A percentile compares a stretch with the other conserved stretches of the same genome.
Evolutionary conservation across 306 rosid genomes (phyloP).

Genomic region (Begonia peltatifolia): DNA sequence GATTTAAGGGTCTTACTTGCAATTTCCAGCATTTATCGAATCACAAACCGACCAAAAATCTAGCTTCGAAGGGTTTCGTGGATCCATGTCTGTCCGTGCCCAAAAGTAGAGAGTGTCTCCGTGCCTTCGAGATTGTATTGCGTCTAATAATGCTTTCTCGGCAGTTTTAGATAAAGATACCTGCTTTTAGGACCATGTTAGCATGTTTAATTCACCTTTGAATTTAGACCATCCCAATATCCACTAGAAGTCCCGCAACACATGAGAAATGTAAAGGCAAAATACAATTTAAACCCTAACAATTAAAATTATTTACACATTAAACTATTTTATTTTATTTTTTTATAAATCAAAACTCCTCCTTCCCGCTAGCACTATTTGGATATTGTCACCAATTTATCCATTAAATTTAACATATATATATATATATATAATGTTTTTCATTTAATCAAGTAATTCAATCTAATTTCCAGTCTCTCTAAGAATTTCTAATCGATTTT

Average conservation of each 20-base stretch:
- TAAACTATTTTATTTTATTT: too few relatives aligned
- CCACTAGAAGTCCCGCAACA: too few relatives aligned
- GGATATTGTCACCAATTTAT: too few relatives aligned
- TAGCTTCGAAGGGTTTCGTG: conserved; percentile 41
- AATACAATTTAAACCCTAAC: too few relatives aligned
- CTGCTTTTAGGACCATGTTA: conserved; percentile 29
- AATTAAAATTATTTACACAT: too few relatives aligned
- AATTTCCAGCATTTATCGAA: conserved; percentile 82
- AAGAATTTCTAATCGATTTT: too few relatives aligned
- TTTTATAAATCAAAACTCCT: too few relatives aligned
- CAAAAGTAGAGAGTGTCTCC: conserved; percentile 94
- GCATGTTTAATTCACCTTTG: not conserved
- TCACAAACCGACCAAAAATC: conserved; percentile 96
- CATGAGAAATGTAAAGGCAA: too few relatives aligned
- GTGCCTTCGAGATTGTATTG: conserved; percentile 46
- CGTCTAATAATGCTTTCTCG: conserved; percentile 60
- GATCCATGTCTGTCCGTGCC: conserved; percentile 77
- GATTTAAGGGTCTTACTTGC: conserved; percentile 47
- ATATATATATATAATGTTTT: not conserved
- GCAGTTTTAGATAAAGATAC: conserved; percentile 63
- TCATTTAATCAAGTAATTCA: too few relatives aligned
- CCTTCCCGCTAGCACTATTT: too few relatives aligned
- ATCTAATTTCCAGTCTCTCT: too few relatives aligned
- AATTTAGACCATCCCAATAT: too few relatives aligned
- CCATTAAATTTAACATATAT: not conserved